phyloP scores from a whole-genome alignment of 352 stramenopile genomes.

The Sclerospora graminicola region DNA sequence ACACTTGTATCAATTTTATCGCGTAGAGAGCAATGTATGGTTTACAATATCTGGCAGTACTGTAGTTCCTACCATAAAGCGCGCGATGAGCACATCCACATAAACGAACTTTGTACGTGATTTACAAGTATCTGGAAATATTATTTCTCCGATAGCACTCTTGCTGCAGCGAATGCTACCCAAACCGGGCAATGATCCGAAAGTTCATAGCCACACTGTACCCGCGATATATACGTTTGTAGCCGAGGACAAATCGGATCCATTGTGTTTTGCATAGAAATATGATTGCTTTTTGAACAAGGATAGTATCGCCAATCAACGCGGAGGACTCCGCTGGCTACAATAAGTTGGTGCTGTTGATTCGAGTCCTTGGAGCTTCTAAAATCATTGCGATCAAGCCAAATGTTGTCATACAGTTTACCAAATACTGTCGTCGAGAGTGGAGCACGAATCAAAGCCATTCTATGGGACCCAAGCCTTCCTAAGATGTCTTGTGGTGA shows the following conservation, averaged over 20 bases:
- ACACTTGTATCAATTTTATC: too few relatives aligned
- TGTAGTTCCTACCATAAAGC: too few relatives aligned
- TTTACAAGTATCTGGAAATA: too few relatives aligned
- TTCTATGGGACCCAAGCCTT: slow-evolving; percentile 10
- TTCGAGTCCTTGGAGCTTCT: not conserved
- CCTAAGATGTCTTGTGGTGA: slow-evolving; percentile 32
- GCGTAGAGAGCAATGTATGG: too few relatives aligned
- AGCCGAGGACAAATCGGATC: slow-evolving; percentile 18
- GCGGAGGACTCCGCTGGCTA: slow-evolving; percentile 42
- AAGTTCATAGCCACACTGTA: slow-evolving; percentile 39
- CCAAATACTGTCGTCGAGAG: slow-evolving; percentile 42
- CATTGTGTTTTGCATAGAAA: slow-evolving; percentile 8
- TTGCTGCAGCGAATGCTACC: slow-evolving; percentile 22
- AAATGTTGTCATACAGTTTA: slow-evolving; percentile 67
- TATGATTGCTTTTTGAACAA: slow-evolving; percentile 12
- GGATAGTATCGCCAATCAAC: slow-evolving; percentile 58
- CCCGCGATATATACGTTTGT: slow-evolving; percentile 23
- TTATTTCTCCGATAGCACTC: too few relatives aligned
- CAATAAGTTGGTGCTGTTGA: slow-evolving; percentile 1
- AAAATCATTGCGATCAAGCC: slow-evolving; percentile 22
- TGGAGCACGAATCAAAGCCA: slow-evolving; percentile 38
- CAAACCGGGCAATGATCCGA: slow-evolving; percentile 62
- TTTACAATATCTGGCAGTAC: too few relatives aligned
- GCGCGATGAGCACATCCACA: too few relatives aligned
- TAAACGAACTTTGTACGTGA: too few relatives aligned